A percentile compares a stretch with the other conserved stretches of the same genome.
phyloP scores from a whole-genome alignment of 768 basidiomycete genomes.

The Trametes villosa region DNA sequence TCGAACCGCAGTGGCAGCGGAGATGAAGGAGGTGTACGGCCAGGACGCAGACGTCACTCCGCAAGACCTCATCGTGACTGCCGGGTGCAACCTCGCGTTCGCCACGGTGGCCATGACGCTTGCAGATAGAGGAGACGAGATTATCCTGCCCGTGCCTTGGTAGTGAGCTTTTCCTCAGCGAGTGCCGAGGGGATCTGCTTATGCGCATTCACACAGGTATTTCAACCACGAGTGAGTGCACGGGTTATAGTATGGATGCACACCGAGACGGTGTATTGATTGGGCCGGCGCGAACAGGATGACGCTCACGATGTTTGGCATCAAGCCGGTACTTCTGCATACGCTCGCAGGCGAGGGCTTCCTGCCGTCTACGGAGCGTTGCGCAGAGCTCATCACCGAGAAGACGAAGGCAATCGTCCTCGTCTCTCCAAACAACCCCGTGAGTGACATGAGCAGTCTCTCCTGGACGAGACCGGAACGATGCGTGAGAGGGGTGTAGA shows the following conservation, averaged over 20 bases:
- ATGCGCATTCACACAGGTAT: constrained; percentile 48
- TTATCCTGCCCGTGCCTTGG: constrained; percentile 77
- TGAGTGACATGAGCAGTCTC: too few species aligned
- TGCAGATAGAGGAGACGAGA: constrained; percentile 70
- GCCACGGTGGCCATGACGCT: constrained; percentile 62
- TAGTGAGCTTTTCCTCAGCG: constrained; percentile 28
- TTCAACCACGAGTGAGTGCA: constrained; percentile 62
- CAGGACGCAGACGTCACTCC: constrained; percentile 47
- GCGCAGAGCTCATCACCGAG: constrained; percentile 54
- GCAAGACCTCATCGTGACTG: constrained; percentile 68
- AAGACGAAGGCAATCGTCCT: constrained; percentile 73
- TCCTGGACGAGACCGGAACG: too few species aligned
- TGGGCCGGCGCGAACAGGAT: constrained; percentile 47
- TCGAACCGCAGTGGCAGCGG: constrained; percentile 55
- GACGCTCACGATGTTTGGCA: constrained; percentile 65
- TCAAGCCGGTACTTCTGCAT: constrained; percentile 59
- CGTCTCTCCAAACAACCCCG: constrained; percentile 80
- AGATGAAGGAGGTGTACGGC: constrained; percentile 67
- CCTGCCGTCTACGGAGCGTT: constrained; percentile 57
- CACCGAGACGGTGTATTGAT: not conserved
- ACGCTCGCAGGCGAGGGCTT: constrained; percentile 58
- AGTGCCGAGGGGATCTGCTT: not conserved
- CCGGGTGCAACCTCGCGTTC: constrained; percentile 78
- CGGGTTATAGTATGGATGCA: not conserved
- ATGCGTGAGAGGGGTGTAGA: too few species aligned